Percentiles rank a stretch among this genome's conserved stretches.
These are phyloP conservation scores for Phaeotremella skinneri DNA, from an alignment of 768 basidiomycete genomes.

Conservation along the genomic window DNA sequence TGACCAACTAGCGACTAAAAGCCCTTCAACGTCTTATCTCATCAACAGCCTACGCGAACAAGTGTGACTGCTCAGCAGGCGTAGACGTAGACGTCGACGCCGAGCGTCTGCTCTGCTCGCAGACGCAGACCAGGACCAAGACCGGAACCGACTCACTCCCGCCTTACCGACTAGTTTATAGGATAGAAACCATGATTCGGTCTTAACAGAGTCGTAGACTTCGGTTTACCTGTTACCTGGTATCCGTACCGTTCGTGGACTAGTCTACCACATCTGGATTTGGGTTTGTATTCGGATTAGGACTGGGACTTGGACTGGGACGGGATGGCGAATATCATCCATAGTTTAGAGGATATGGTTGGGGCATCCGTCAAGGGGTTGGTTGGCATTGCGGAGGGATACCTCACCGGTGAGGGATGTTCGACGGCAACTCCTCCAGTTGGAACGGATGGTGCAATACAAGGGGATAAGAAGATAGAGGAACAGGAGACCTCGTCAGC, in stretches of 20 bases:
- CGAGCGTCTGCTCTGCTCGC: not conserved
- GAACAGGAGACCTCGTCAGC: not conserved
- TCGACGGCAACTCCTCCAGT: not conserved
- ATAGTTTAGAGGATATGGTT: constrained; percentile 32
- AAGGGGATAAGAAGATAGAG: not conserved
- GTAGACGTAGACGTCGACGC: not conserved
- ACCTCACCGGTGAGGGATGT: constrained; percentile 7
- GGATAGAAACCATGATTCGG: not conserved
- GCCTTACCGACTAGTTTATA: too few species aligned
- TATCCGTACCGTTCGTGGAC: too few species aligned
- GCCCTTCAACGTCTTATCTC: not conserved
- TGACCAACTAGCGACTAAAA: too few species aligned
- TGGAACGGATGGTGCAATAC: too few species aligned
- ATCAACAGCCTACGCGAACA: not conserved
- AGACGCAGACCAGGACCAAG: too few species aligned
- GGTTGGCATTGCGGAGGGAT: constrained; percentile 34
- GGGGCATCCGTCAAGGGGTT: constrained; percentile 41
- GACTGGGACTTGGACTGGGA: not conserved
- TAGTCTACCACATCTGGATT: too few species aligned
- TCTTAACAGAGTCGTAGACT: not conserved
- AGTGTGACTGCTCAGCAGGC: not conserved
- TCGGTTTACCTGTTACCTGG: too few species aligned
- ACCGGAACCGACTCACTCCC: too few species aligned
- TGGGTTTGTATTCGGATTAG: too few species aligned
- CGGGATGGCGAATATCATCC: constrained; percentile 31